Percentiles rank a stretch among this genome's conserved stretches.
Conservation (phyloP, 192 early-diverging fungal species). For the Oehlia diaphana region DNA sequence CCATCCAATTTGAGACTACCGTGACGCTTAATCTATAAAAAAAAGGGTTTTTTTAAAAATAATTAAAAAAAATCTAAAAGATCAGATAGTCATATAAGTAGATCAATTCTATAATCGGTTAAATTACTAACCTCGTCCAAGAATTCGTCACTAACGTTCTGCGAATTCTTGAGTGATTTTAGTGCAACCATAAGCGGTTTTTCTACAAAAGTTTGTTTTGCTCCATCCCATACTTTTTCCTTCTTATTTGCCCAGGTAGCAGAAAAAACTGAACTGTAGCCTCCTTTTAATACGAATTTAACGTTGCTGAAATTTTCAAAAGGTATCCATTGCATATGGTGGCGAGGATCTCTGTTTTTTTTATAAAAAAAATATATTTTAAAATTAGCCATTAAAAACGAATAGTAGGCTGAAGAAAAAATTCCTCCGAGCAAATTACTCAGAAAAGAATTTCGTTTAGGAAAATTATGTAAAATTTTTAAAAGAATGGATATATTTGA, state of each 20-base stretch:
- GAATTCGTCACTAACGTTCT: constrained; percentile 17
- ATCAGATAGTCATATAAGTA: background rate
- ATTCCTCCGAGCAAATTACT: background rate
- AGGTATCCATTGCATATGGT: constrained; percentile 29
- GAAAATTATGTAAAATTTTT: background rate
- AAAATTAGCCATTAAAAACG: background rate
- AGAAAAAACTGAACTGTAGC: constrained; percentile 23
- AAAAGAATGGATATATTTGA: background rate
- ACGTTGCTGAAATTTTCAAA: constrained; percentile 19
- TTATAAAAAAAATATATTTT: background rate
- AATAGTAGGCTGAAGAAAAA: background rate
- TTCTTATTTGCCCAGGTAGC: constrained; percentile 23
- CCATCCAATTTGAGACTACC: constrained; percentile 29
- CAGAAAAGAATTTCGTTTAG: background rate
- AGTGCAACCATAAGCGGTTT: constrained; percentile 22
- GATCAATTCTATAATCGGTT: background rate
- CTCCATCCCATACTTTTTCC: constrained; percentile 18
- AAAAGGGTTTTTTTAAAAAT: background rate
- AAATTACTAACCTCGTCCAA: constrained; percentile 23
- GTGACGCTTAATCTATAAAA: constrained; percentile 21
- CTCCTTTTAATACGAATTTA: constrained; percentile 23
- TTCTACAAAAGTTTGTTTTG: constrained; percentile 12
- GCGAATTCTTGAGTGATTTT: constrained; percentile 24
- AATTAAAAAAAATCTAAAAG: background rate
- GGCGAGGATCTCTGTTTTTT: constrained; percentile 6